Evolutionary conservation across 306 rosid genomes (phyloP), one percentile per base, ranked within the genome.

Genomic region (Citrullus amarus): DNA sequence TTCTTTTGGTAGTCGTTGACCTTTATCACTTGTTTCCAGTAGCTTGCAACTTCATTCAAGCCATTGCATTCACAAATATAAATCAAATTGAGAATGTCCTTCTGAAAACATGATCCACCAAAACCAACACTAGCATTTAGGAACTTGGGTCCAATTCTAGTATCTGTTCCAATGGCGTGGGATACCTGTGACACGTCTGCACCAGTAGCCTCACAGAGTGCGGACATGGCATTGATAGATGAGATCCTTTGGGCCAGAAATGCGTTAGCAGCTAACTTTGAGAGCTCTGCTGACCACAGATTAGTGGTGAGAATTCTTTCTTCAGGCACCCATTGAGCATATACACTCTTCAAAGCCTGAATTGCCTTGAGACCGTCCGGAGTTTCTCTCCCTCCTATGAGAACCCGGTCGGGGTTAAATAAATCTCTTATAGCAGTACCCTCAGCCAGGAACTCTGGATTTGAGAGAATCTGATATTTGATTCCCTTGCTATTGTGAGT

Each of bases 41-140:
- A 92, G 79, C 85, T 81, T 20, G 93, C 96, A 62, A 90, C 97
- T 83, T 89, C 91, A 36, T 58, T 30, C 1, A 92, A 89, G 81
- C 97, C 97, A 84, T 92, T 90, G 86, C 93, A 84, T 70, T 92
- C 96, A 36, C 93, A 90, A 32, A 92, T 90, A 14, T 92, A 92
- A 38, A 90, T 88, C 92, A 92, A 51, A 82, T 92, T 92, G 79
- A 90, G 93, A 65, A 92, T 89, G 82, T 90, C 96, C 78, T 92
- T 92, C 69, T 92, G 97, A 68, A 92, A 92, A 76, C 97, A 92
- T 50, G 97, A 90, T 25, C 97, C 97, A 15, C 97, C 97, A 85
- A 92, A 92, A n/a, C 97, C 97, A 63, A 92, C 96, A 80, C 97
- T 92, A 4, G 96, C 91, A 82, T 85, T 90, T 0, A 91, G 89